These are phyloP conservation scores for Xylariaceae sp. DNA, from an alignment of 2,329 filamentous ascomycete genomes.

Conservation along the genomic window DNA sequence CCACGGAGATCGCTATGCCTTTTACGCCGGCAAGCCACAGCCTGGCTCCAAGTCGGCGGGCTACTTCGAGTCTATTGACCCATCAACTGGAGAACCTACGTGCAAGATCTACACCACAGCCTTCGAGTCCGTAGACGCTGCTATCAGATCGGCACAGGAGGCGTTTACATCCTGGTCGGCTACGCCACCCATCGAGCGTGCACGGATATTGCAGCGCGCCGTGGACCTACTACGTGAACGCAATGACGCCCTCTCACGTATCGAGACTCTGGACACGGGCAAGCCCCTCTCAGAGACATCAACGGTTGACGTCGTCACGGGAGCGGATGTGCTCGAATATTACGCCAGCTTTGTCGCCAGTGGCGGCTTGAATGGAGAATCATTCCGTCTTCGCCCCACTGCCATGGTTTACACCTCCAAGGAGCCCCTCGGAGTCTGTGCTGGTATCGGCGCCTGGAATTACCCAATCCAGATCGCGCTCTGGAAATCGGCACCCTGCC, in stretches of 20 bases:
- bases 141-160: constrained; percentile 62
- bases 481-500: constrained; percentile 82
- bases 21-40: constrained; percentile 68
- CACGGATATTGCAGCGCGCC: constrained; percentile 72
- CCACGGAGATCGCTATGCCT: constrained; percentile 54
- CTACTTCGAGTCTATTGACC: constrained; percentile 69
- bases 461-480: constrained; percentile 87
- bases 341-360: constrained; percentile 74
- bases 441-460: constrained; percentile 86
- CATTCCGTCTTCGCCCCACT: constrained; percentile 65
- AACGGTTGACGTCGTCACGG: constrained; percentile 75
- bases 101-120: constrained; percentile 70
- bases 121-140: constrained; percentile 61
- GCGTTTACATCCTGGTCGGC: constrained; percentile 74
- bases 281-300: constrained; percentile 82
- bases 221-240: constrained; percentile 66
- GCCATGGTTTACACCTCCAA: constrained; percentile 82
- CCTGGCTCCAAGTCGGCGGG: constrained; percentile 51
- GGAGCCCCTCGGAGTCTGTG: constrained; percentile 76
- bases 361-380: constrained; percentile 75
- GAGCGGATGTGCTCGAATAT: constrained; percentile 81
- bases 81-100: constrained; percentile 62
- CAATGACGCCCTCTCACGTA: constrained; percentile 72
- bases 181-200: constrained; percentile 67
- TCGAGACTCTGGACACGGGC: constrained; percentile 81